phyloP scores from a whole-genome alignment of 2,329 filamentous ascomycete species.

The Diaporthe humulicola region DNA sequence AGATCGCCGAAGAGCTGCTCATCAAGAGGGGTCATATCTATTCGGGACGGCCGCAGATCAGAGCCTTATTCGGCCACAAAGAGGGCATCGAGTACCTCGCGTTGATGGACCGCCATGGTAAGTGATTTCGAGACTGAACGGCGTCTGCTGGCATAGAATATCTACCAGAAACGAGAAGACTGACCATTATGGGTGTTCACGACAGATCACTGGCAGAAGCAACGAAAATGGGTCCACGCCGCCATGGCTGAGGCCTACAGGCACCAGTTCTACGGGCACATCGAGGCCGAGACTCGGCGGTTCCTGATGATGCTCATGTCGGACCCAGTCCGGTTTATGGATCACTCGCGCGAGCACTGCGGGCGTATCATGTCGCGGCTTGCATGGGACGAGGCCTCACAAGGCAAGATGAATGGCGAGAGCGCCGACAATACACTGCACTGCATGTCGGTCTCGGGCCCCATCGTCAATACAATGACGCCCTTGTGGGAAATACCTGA shows the following conservation, averaged over 20 bases:
- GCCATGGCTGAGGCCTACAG: constrained; percentile 55
- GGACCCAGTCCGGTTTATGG: constrained; percentile 60
- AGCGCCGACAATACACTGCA: constrained; percentile 61
- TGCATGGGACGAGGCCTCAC: constrained; percentile 63
- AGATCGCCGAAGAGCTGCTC: constrained; percentile 62
- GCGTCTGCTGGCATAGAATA: neutral
- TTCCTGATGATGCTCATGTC: constrained; percentile 60
- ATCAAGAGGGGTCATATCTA: constrained; percentile 64
- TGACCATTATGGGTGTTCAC: neutral
- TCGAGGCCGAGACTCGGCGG: constrained; percentile 60
- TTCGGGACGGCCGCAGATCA: constrained; percentile 63
- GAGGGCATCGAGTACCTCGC: constrained; percentile 62
- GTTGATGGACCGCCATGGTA: constrained; percentile 64
- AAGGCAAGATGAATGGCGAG: constrained; percentile 60
- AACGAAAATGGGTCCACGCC: constrained; percentile 66
- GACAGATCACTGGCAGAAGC: constrained; percentile 61
- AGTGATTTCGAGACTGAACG: constrained; percentile 39
- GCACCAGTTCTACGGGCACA: constrained; percentile 61
- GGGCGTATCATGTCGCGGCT: constrained; percentile 64
- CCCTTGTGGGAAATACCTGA: constrained; percentile 61
- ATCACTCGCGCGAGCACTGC: constrained; percentile 62
- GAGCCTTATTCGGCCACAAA: constrained; percentile 63
- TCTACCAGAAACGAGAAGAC: neutral
- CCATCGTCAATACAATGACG: constrained; percentile 64
- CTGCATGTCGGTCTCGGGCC: constrained; percentile 66